Percentiles rank a stretch among this genome's conserved stretches.
Evolutionary conservation across 352 stramenopile species (phyloP).

Genomic region (Phytophthora cryptogea): DNA sequence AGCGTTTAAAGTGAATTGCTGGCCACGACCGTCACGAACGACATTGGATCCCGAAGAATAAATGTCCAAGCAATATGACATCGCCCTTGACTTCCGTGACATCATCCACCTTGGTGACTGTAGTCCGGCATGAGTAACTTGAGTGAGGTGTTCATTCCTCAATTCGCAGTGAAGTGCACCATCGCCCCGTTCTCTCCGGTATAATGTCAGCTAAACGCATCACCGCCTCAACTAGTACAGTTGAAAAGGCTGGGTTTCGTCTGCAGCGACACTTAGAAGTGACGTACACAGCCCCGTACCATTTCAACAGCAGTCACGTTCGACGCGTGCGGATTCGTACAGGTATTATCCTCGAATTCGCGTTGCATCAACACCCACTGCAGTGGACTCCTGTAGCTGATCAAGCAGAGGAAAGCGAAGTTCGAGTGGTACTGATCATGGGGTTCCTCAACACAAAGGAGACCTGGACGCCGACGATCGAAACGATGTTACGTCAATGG

Average conservation of each 20-base stretch:
- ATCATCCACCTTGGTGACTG: constrained; percentile 16
- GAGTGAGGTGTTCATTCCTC: constrained; percentile 7
- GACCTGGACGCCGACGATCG: constrained; percentile 41
- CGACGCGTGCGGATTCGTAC: constrained; percentile 34
- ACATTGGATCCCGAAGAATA: not conserved
- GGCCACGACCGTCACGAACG: constrained; percentile 11
- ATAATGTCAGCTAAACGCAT: constrained; percentile 22
- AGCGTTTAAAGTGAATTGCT: not conserved
- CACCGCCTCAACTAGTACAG: constrained; percentile 13
- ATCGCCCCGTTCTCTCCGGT: not conserved
- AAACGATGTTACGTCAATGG: constrained; percentile 45
- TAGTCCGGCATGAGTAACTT: not conserved
- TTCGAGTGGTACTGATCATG: constrained; percentile 49
- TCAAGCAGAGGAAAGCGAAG: constrained; percentile 4
- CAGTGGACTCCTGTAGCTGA: constrained; percentile 5
- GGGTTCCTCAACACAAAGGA: constrained; percentile 50
- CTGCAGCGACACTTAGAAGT: constrained; percentile 39
- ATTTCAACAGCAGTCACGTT: constrained; percentile 37
- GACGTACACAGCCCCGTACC: constrained; percentile 32
- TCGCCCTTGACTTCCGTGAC: constrained; percentile 20
- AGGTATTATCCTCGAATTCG: constrained; percentile 47
- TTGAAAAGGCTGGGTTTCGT: constrained; percentile 25
- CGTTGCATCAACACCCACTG: constrained; percentile 35
- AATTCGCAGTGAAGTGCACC: not conserved
- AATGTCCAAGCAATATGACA: constrained; percentile 13